These are phyloP conservation scores for Malania oleifera DNA, from an alignment of 164 flowering plant genomes.

Conservation along the genomic window DNA sequence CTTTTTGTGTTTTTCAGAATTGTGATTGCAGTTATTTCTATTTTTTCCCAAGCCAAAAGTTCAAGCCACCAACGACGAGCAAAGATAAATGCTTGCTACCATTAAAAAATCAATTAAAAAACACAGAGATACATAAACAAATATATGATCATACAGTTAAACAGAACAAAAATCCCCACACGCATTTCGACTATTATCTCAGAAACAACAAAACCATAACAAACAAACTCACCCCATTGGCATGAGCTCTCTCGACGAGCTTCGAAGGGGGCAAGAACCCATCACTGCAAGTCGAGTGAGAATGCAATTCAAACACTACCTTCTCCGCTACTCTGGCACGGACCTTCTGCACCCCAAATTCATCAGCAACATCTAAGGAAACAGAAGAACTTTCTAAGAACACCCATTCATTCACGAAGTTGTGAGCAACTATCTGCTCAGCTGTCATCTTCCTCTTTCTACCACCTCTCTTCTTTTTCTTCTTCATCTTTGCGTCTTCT, in stretches of 20 bases:
- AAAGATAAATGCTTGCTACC: no score
- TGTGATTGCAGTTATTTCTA: no score
- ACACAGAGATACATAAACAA: background rate
- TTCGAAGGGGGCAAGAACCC: constrained; percentile 83
- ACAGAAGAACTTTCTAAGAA: constrained; percentile 31
- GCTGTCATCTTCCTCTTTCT: constrained; percentile 54
- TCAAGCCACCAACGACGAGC: no score
- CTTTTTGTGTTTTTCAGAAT: no score
- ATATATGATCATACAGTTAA: background rate
- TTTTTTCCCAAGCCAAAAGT: no score
- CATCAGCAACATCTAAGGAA: constrained; percentile 28
- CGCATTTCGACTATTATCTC: background rate
- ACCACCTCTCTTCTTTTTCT: constrained; percentile 52
- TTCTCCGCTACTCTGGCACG: constrained; percentile 25
- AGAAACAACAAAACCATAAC: background rate
- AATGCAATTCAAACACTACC: constrained; percentile 81
- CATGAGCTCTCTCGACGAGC: constrained; percentile 87
- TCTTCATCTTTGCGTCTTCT: constrained; percentile 46
- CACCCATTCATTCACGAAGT: constrained; percentile 69
- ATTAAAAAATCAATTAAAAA: no score
- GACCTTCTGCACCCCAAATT: constrained; percentile 36
- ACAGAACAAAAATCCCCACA: background rate
- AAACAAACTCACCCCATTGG: constrained; percentile 65
- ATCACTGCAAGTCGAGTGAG: constrained; percentile 83
- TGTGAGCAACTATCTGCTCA: constrained; percentile 57